A percentile compares a stretch with the other conserved stretches of the same genome.
phyloP scores from a whole-genome alignment of 225 moss, liverwort and hornwort genomes.

The Lunularia cruciata region DNA sequence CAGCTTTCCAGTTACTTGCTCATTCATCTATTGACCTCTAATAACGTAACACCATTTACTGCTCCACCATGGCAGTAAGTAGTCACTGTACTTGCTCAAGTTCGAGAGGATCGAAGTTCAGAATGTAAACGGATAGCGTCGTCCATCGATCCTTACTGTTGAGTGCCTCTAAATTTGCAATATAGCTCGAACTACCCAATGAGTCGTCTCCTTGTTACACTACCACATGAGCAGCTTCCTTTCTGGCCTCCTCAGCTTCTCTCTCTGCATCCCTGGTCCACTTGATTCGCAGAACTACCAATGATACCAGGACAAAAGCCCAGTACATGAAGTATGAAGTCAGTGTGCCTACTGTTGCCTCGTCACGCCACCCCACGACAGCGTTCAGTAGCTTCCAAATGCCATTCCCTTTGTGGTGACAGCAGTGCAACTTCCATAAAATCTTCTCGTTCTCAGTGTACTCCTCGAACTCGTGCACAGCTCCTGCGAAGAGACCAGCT shows the following conservation, averaged over 20 bases:
- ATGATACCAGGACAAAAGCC: slow-evolving; percentile 43
- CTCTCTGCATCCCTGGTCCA: slow-evolving; percentile 6
- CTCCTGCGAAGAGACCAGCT: slow-evolving; percentile 59
- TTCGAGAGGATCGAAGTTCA: too few relatives aligned
- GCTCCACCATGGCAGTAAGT: too few relatives aligned
- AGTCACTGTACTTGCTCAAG: too few relatives aligned
- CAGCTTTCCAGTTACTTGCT: too few relatives aligned
- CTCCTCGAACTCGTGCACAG: slow-evolving; percentile 78
- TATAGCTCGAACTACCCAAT: too few relatives aligned
- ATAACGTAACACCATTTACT: too few relatives aligned
- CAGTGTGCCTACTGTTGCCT: slow-evolving; percentile 65
- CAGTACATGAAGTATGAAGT: slow-evolving; percentile 61
- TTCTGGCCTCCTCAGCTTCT: neutral
- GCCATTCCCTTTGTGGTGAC: slow-evolving; percentile 48
- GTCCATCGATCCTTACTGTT: too few relatives aligned
- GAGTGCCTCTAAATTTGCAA: too few relatives aligned
- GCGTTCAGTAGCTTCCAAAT: slow-evolving; percentile 74
- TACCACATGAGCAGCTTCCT: neutral
- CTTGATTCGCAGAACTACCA: slow-evolving; percentile 2
- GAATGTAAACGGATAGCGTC: too few relatives aligned
- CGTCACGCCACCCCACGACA: slow-evolving; percentile 63
- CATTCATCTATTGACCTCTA: too few relatives aligned
- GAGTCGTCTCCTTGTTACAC: too few relatives aligned
- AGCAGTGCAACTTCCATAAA: slow-evolving; percentile 64
- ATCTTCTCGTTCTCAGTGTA: slow-evolving; percentile 53